Conservation (phyloP, 2,329 filamentous ascomycete genomes). For the Cladosporium phlei region DNA sequence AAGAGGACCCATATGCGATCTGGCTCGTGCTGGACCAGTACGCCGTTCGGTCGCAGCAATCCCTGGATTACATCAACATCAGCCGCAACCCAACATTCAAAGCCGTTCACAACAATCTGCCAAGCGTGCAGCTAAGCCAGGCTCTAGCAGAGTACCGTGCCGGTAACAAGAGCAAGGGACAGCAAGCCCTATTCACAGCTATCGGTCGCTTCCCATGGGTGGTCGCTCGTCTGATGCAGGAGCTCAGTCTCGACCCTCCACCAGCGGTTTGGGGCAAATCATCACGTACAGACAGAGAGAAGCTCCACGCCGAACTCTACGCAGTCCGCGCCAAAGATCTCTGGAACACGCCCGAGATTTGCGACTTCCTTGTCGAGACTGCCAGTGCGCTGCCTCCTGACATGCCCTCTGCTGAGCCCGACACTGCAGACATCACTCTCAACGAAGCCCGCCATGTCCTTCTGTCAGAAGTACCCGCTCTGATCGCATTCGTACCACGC, state of each 20-base stretch:
- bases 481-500: constrained; percentile 66
- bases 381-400: constrained; percentile 49
- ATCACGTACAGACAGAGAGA: constrained; percentile 60
- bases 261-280: constrained; percentile 76
- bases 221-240: constrained; percentile 72
- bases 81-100: constrained; percentile 48
- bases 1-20: constrained; percentile 76
- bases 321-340: constrained; percentile 71
- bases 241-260: constrained; percentile 71
- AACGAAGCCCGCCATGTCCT: constrained; percentile 71
- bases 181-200: constrained; percentile 59
- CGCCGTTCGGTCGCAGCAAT: constrained; percentile 74
- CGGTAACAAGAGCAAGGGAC: constrained; percentile 61
- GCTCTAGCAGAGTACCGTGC: constrained; percentile 71
- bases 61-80: constrained; percentile 70
- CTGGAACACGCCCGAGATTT: constrained; percentile 75
- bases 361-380: constrained; percentile 63
- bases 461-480: constrained; percentile 66
- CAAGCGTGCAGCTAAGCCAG: constrained; percentile 70
- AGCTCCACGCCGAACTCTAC: constrained; percentile 71
- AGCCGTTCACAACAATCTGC: constrained; percentile 50
- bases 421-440: constrained; percentile 39
- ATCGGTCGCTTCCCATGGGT: constrained; percentile 79
- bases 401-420: constrained; percentile 38
- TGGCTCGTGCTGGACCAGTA: constrained; percentile 76